Evolutionary conservation across 192 early-diverging fungal genomes (phyloP), one percentile per base, ranked within the genome.

Genomic region (Rhizophlyctis rosea): DNA sequence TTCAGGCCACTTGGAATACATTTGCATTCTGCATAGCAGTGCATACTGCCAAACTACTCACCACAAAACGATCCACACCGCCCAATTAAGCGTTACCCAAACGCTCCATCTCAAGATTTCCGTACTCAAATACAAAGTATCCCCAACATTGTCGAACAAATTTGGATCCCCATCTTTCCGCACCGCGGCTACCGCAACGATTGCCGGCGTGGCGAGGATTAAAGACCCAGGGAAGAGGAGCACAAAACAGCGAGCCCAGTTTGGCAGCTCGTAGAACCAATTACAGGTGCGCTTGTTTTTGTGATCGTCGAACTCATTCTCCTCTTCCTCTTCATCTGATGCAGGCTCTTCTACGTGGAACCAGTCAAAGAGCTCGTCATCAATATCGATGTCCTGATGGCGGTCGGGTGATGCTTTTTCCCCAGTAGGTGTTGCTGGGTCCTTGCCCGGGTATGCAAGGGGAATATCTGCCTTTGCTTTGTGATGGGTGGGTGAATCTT

Each of bases 351-450:
- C 55, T 29, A 53, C 44, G 21, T 47, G 30, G 31, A 68, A 62
- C 67, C 67, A 68, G 28, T 68, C 67, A 28, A 68, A 68, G n/a
- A 56, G 59, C 21, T 61, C 59, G 23, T 68, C 67, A 21, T 21
- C 57, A 9, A 13, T 9, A 32, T 23, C 50, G 13, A 23, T 47
- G 44, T 47, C 44, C 44, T n/a, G 3, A 36, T 21, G 56, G 31
- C 56, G 28, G 33, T n/a, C n/a, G n/a, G n/a, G n/a, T n/a, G n/a
- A n/a, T n/a, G n/a, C n/a, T n/a, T n/a, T n/a, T n/a, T n/a, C n/a
- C n/a, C n/a, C n/a, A n/a, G n/a, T n/a, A n/a, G n/a, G n/a, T n/a
- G n/a, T n/a, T n/a, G n/a, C n/a, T n/a, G n/a, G n/a, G n/a, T n/a
- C n/a, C n/a, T n/a, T n/a, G n/a, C n/a, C n/a, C n/a, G n/a, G n/a